Conservation (phyloP, 1,139 yeast species). For the Meyerozyma athensensis region DNA sequence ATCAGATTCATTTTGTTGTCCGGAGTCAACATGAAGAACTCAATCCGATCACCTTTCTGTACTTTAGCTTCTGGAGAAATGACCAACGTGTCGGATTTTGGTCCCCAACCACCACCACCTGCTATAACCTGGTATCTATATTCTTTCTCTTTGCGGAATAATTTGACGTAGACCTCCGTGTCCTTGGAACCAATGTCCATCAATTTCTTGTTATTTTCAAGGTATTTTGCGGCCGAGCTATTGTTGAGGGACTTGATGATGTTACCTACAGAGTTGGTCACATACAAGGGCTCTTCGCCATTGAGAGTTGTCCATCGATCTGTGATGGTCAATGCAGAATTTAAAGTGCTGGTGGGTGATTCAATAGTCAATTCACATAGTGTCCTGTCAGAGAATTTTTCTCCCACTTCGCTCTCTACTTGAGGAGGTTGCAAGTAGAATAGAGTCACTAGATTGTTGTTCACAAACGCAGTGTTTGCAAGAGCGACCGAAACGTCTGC, state of each 20-base stretch:
- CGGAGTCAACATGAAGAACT: conserved; percentile 47
- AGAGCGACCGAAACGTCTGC: conserved; percentile 21
- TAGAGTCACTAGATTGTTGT: conserved; percentile 33
- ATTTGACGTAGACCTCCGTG: conserved; percentile 43
- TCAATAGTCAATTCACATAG: neutral
- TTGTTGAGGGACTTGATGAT: conserved; percentile 46
- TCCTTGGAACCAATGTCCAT: conserved; percentile 43
- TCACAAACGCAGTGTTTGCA: conserved; percentile 40
- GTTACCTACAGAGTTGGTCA: conserved; percentile 47
- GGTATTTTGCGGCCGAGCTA: conserved; percentile 46
- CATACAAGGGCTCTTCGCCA: conserved; percentile 18
- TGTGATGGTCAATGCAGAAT: neutral
- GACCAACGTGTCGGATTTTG: conserved; percentile 54
- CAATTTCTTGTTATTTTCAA: conserved; percentile 39
- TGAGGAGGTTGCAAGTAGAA: conserved; percentile 29
- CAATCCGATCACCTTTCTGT: conserved; percentile 39
- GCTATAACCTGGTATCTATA: conserved; percentile 49
- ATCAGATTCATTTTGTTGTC: conserved; percentile 17
- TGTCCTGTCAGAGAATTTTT: neutral
- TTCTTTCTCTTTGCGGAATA: conserved; percentile 15
- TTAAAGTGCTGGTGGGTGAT: conserved; percentile 3
- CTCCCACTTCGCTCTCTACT: neutral
- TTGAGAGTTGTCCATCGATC: conserved; percentile 36
- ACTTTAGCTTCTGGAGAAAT: conserved; percentile 52
- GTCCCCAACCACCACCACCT: conserved; percentile 67